Base-by-base conservation (phyloP, 1,284 basidiomycete genomes). In the Sporisorium iseilematis-ciliati region DNA sequence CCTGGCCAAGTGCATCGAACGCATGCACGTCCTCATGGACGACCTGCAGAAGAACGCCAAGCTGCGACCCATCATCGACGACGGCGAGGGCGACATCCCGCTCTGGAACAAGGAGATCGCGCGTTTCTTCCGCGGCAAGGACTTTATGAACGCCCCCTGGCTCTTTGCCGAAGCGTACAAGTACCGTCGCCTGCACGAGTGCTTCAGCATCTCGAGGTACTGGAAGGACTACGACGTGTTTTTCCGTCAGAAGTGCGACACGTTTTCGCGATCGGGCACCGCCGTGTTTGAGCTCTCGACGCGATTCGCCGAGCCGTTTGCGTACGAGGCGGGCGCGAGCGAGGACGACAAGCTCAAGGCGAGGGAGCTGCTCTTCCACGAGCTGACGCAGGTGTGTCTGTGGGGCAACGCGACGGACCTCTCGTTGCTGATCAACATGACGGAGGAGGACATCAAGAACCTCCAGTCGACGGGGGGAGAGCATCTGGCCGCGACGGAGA, bases 381-480 rank as follows among this genome's bases (percentile, higher is more conserved):
- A 99, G 87, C 88, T 98, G 52, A 95, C 95, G 18, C 96, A 98
- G 71, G 54, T 65, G 41, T 73, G 67, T 64, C 81, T 75, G 26
- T 64, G 65, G 69, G 62, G 73, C 42, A 66, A 67, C 45, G 61
- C 66, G n/a, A 98, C 96, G 63, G 95, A 98, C 86, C 88, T 98
- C 58, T 96, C 94, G 3, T 89, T 98, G 35, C 89, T 98, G 60
- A 98, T 97, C 87, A 94, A 98, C 87, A 97, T 97, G 95, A 94
- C 93, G 14, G 95, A 98, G 87, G 95, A 98, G 48, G 95, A 98
- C 86, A 97, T 99, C 87, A 96, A 96, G 87, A 91, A 92, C 60
- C 89, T 98, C n/a, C 95, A 99, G 86, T 95, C 94, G 18, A 97
- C 95, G 21, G 96, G 95, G 26, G 95, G 95, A 31, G 95, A 96